Evolutionary conservation across 2,329 filamentous ascomycete species (phyloP), one percentile per base, ranked within the genome.

Genomic region (Monilinia fructicola): DNA sequence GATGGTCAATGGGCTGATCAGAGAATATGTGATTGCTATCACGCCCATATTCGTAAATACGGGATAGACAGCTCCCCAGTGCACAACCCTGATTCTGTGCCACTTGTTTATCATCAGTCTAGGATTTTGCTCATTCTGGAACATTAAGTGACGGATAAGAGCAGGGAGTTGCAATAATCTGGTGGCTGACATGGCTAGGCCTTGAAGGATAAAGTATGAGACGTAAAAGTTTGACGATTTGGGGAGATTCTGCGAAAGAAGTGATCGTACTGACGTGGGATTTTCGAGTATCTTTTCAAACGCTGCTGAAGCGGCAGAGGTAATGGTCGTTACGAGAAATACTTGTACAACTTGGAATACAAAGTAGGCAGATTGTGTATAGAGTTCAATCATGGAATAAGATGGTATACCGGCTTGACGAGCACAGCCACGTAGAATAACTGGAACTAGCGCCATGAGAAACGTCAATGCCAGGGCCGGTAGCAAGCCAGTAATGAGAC

Each of bases 141-240:
- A 79, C 2, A 88, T 73, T 59, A 85, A 80, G 72, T 83, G 84
- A 5, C 87, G 71, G 42, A 89, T 78, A 31, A 90, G 76, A 23
- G 85, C 85, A 16, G 78, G 79, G 50, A 89, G 81, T 69, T 87
- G 85, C 35, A 89, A 77, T 16, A 90, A 76, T 23, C 84, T 81
- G 61, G 83, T 82, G 2, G 86, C 81, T 46, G 85, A 85, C 74
- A 88, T 85, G 2, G 84, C 86, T 66, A 90, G 77, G 2, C 87
- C 87, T 73, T 90, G 87, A 2, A 90, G 78, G 48, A 90, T 82
- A 68, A 90, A 88, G 75, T 90, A 90, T 0, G 85, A 85, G 11
- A 90, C 81, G 74, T 90, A 90, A 73, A 90, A 90, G 72, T 88
- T 90, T 44, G 86, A 86, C 2, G 87, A 85, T 38, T 79, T 81